A percentile compares a stretch with the other conserved stretches of the same genome.
phyloP scores from a whole-genome alignment of 2,329 filamentous ascomycete species.

The Pseudogymnoascus sp. region DNA sequence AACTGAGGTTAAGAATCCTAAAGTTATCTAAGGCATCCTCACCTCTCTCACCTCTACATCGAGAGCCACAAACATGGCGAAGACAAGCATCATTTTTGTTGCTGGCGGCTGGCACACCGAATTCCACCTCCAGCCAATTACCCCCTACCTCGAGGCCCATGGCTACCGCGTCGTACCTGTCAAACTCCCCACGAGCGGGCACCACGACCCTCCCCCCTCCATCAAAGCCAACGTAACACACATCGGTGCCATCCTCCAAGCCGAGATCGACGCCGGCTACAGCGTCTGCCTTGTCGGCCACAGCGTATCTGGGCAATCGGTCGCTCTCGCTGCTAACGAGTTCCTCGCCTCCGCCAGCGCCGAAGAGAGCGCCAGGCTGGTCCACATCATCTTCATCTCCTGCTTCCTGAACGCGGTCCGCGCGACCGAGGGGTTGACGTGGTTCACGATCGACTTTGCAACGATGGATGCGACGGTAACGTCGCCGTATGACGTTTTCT shows the following conservation, averaged over 20 bases:
- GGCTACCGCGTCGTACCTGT: slow-evolving; percentile 3
- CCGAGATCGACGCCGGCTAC: slow-evolving; percentile 8
- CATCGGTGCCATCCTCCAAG: slow-evolving; percentile 4
- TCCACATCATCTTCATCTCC: background rate
- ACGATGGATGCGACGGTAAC: slow-evolving; percentile 4
- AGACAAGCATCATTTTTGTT: slow-evolving; percentile 8
- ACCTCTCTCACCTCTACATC: background rate
- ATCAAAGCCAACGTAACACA: slow-evolving; percentile 2
- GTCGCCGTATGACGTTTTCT: slow-evolving; percentile 3
- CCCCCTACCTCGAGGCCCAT: background rate
- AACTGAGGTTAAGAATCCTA: background rate
- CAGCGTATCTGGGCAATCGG: slow-evolving; percentile 8
- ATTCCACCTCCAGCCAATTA: slow-evolving; percentile 3
- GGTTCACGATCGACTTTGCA: slow-evolving; percentile 7
- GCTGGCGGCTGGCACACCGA: slow-evolving; percentile 7
- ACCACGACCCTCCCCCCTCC: background rate
- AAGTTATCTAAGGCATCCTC: background rate
- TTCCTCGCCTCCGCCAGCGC: slow-evolving; percentile 8
- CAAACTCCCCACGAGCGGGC: slow-evolving; percentile 4
- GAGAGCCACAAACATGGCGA: background rate
- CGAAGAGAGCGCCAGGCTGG: background rate
- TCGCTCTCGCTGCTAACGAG: slow-evolving; percentile 2
- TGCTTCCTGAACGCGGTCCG: background rate
- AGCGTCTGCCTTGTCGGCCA: slow-evolving; percentile 3
- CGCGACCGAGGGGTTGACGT: background rate